Base-by-base conservation (phyloP, 192 early-diverging fungal genomes). In the Chytriomyces sp. region DNA sequence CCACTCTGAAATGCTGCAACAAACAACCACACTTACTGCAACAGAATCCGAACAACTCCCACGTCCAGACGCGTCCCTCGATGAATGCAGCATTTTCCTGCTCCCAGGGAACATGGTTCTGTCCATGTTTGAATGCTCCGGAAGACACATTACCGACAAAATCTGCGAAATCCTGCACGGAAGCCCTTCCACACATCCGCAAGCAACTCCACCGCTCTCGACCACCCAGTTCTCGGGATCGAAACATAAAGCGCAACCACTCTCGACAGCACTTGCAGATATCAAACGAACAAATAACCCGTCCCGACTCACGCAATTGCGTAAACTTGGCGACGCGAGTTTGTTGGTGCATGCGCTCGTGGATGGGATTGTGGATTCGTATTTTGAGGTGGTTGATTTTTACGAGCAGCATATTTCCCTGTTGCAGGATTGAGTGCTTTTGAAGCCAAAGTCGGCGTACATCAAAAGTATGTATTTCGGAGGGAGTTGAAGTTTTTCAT, bases 331-430 rank as follows among this genome's bases (percentile, higher is more conserved):
- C 5, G 75, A 76, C 49, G 11, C 64, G 5, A 35, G 48, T 68
- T 48, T 67, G 7, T 18, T 76, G 24, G 45, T 76, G 45, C 66
- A 76, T 68, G 13, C 75, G 11, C 63, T 76, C 20, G 53, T 68
- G 50, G 75, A 76, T 44, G 75, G 64, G 7, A 45, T 76, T 43
- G 75, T 76, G 64, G 75, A 76, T 65, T 7, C 11, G 16, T 76
- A 70, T 49, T 59, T 68, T 68, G 47, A 18, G 8, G 8, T 76
- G 16, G 26, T 50, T 23, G 64, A 76, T n/a, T 59, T 76, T 13
- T 76, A 76, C 43, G 66, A 76, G 7, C 9, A 13, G 28, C 64
- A 67, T 13, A 65, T 76, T 24, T 9, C 20, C 11, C 13, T 13
- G 1, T 45, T 68, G 20, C 50, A 76, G 20, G 75, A 76, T 59